phyloP scores from a whole-genome alignment of 257 asterid genomes.

The Parsonsia alboflavescens region DNA sequence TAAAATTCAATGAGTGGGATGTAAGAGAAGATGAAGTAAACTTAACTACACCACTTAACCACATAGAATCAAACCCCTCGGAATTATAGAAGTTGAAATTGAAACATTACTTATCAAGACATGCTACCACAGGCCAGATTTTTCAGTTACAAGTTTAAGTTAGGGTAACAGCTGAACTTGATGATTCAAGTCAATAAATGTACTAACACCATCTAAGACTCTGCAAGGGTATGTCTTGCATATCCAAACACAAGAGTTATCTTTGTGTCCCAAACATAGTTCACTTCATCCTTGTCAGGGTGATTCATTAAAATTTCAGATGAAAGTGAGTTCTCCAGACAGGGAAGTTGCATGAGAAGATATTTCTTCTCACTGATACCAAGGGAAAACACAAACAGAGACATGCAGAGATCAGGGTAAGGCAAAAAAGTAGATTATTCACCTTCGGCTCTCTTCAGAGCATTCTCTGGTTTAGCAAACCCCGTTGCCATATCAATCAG shows the following conservation, averaged over 20 bases:
- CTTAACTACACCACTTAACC: neutral
- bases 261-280: neutral
- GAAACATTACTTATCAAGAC: neutral
- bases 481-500: slow-evolving; percentile 15
- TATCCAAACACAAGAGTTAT: neutral
- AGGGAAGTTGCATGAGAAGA: neutral
- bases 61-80: neutral
- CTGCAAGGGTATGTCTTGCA: neutral
- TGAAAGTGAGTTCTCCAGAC: neutral
- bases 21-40: neutral
- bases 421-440: slow-evolving; percentile 3
- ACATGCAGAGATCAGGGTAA: neutral
- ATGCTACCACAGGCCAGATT: neutral
- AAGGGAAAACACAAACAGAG: neutral
- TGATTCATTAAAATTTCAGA: neutral
- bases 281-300: neutral
- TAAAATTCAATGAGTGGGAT: neutral
- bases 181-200: neutral
- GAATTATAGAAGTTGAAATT: neutral
- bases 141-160: neutral
- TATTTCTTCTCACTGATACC: neutral
- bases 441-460: slow-evolving; percentile 43
- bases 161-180: neutral
- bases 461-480: slow-evolving; percentile 35
- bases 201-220: neutral